Conservation (phyloP, 768 basidiomycete species). For the Auricularia sp. region DNA sequence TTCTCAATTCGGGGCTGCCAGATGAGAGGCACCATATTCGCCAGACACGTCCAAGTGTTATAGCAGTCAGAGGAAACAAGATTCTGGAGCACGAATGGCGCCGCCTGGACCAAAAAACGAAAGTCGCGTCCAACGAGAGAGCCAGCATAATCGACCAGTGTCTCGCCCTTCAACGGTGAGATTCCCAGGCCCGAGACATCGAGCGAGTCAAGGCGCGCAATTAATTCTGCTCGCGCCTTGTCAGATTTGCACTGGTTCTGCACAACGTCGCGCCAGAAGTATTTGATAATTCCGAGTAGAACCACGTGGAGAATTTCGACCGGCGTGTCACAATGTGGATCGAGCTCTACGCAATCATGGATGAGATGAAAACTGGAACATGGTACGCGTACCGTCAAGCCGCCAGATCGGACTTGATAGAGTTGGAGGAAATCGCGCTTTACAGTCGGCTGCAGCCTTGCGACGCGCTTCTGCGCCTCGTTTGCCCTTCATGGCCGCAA, state of each 20-base stretch:
- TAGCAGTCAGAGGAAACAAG: constrained; percentile 9
- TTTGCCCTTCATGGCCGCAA: background rate
- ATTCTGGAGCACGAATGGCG: constrained; percentile 26
- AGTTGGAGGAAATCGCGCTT: background rate
- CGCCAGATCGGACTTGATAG: background rate
- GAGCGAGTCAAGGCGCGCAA: constrained; percentile 16
- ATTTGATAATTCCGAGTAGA: constrained; percentile 37
- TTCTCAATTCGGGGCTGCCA: constrained; percentile 1
- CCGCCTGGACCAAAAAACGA: constrained; percentile 15
- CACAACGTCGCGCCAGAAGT: constrained; percentile 33
- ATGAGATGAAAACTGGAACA: background rate
- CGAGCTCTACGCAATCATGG: background rate
- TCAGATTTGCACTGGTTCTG: constrained; percentile 1
- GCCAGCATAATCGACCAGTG: constrained; percentile 28
- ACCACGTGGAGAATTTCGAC: constrained; percentile 24
- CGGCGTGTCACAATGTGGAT: constrained; percentile 13
- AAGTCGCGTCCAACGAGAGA: constrained; percentile 29
- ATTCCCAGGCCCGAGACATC: constrained; percentile 22
- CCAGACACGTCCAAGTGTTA: background rate
- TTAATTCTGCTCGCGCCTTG: background rate
- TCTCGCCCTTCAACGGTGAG: constrained; percentile 18
- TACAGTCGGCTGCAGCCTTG: background rate
- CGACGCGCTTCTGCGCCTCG: background rate
- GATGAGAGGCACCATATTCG: background rate
- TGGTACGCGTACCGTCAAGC: background rate